Evolutionary conservation across 345 rosid genomes (phyloP), one percentile per base, ranked within the genome.

Genomic region (Gossypium longicalyx): DNA sequence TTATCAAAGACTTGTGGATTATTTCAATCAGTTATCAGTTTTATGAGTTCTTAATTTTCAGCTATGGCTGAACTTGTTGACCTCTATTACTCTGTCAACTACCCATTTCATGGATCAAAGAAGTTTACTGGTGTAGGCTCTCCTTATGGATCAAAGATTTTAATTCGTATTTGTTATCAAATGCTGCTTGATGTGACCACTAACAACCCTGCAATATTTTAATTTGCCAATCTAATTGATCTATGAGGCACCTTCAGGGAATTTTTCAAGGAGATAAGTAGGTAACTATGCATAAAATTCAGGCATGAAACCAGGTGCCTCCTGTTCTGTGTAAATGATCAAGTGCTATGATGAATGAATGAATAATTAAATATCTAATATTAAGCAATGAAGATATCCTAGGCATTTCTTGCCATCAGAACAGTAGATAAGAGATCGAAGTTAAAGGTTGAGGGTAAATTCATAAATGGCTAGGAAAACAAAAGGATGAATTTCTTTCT

Each of bases 291-390:
- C 61, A 45, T 22, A 67, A 20, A 22, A 51, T 51, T 69, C n/a
- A 69, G 47, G 60, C 61, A 51, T 51, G 60, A 52, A 51, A 52
- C 61, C 19, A 8, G 71, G 54, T 67, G 54, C 71, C 54, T 67
- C 8, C 44, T 9, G n/a, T 25, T 3, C 8, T 9, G 8, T 68
- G 57, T 49, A 48, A 15, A 68, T 68, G 12, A 48, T 68, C 72
- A 49, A 47, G 56, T 15, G 29, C 43, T 9, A 48, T 15, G 57
- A 23, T 48, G 15, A 6, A 25, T 68, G 58, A 68, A 67, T 67
- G 58, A 68, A 48, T 67, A 48, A 48, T 23, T 67, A 34, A 67
- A 49, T 16, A 68, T 67, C 57, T 23, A 25, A 48, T 13, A 15
- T n/a, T 23, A 52, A 49, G 51, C 53, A 71, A 56, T 71, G 29